Evolutionary conservation across 768 basidiomycete species (phyloP), one percentile per base, ranked within the genome.

Genomic region (Crepidotus variabilis): DNA sequence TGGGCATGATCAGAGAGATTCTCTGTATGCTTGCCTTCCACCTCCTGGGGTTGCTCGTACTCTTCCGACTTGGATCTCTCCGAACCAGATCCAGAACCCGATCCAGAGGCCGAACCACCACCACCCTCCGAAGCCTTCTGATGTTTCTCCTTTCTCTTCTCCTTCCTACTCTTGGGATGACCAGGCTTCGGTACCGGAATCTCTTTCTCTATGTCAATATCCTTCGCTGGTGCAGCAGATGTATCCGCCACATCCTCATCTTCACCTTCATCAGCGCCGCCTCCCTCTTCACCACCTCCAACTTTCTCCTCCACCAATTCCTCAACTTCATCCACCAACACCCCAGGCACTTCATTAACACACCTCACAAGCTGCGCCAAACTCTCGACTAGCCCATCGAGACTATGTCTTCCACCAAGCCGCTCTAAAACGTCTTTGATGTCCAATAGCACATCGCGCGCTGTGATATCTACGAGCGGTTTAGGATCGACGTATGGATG

Each of bases 371-470:
- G 58, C 18, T 55, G 36, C n/a, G 58, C 62, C 28, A 72, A 65
- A 0, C 64, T 59, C 5, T 39, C 47, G 2, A 74, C 46, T 8
- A 75, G 56, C 0, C 65, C 64, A 34, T 74, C 71, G 1, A 75
- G 60, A 13, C 69, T 70, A 43, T 65, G 67, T 1, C 70, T 66
- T 9, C 67, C 67, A 0, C 66, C 72, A 10, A 72, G 46, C 3
- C 76, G 69, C 55, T 76, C 71, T 3, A 75, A 48, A n/a, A 76
- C 48, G 2, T 60, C 54, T 60, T 75, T 74, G 9, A 71, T 45
- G 47, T 74, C 69, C 6, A 55, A 33, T 1, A 74, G 55, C n/a
- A 69, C 50, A 18, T 52, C 54, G 20, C 58, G 56, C 9, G 63
- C 52, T 9, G 49, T 56, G 4, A 57, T 65, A 49, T 24, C 57